Percentiles rank a stretch among this genome's conserved stretches.
phyloP scores from a whole-genome alignment of 805 yeast genomes.

The Tetrapisispora iriomotensis region DNA sequence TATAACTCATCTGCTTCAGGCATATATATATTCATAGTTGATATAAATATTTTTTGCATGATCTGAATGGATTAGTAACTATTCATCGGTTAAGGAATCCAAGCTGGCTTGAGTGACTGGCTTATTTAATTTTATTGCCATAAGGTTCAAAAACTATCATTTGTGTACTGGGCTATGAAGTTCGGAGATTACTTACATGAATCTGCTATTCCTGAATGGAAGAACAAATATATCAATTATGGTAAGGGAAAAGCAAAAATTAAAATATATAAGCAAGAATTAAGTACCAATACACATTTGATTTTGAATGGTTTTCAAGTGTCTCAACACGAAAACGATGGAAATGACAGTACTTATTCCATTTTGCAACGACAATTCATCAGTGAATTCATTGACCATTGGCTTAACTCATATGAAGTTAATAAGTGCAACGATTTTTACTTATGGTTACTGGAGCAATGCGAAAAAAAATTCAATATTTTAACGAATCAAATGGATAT shows the following conservation, averaged over 20 bases:
- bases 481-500: constrained; percentile 19
- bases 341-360: background rate
- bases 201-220: constrained; percentile 82
- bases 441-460: constrained; percentile 23
- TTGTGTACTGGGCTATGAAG: no score
- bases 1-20: no score
- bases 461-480: constrained; percentile 15
- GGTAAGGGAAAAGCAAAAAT: constrained; percentile 36
- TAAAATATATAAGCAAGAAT: constrained; percentile 14
- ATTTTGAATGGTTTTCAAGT: background rate
- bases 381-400: constrained; percentile 23
- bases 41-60: no score
- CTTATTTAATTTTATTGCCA: no score
- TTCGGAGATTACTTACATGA: constrained; percentile 53
- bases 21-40: no score
- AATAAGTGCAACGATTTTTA: constrained; percentile 28
- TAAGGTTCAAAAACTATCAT: no score
- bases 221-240: constrained; percentile 66
- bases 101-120: no score
- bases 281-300: background rate
- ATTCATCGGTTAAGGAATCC: no score
- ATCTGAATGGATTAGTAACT: no score
- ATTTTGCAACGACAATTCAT: constrained; percentile 6
- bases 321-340: background rate
- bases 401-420: constrained; percentile 25